Base-by-base conservation (phyloP, 768 basidiomycete genomes). In the Gymnopilus dilepis region DNA sequence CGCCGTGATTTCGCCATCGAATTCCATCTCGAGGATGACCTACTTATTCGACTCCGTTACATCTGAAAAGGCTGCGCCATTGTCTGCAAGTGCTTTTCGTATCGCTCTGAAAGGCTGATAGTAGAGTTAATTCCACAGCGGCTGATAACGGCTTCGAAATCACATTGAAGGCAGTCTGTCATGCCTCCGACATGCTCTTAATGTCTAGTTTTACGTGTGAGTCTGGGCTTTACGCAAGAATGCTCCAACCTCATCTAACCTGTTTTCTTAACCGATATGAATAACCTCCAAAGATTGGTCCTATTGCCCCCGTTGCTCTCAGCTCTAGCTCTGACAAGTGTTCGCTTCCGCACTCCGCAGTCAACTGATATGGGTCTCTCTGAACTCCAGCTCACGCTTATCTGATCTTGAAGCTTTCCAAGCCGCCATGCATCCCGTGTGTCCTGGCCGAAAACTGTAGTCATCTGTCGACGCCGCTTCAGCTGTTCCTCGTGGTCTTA, bases 261-360 rank as follows among this genome's bases (percentile, higher is more conserved):
- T 22, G 17, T 33, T 34, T 52, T 22, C 52, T 45, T 47, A 47
- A 19, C 43, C 33, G 56, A 34, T 45, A 45, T 45, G 26, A 34
- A 31, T 45, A 30, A 45, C 56, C 6, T 40, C 45, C 26, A 30
- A 51, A 33, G 52, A 37, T 58, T 40, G 19, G 38, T 24, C 5
- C 56, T 52, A 59, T 55, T 55, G 57, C 33, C 42, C 42, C 64
- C 63, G 63, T 53, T 45, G 47, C 51, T 43, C 51, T 22, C 34
- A 57, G 30, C 55, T 54, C 28, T n/a, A n/a, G n/a, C n/a, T 37
- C 42, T 64, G 48, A 38, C 42, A 56, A 65, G 58, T 50, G 37
- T 53, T 51, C 30, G 53, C 52, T 52, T 58, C 31, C 59, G 50
- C 52, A 47, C 47, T 65, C 64, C 64, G 64, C 64, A 65, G 60